Conservation (phyloP, 306 rosid genomes). For the Heteromeles arbutifolia region DNA sequence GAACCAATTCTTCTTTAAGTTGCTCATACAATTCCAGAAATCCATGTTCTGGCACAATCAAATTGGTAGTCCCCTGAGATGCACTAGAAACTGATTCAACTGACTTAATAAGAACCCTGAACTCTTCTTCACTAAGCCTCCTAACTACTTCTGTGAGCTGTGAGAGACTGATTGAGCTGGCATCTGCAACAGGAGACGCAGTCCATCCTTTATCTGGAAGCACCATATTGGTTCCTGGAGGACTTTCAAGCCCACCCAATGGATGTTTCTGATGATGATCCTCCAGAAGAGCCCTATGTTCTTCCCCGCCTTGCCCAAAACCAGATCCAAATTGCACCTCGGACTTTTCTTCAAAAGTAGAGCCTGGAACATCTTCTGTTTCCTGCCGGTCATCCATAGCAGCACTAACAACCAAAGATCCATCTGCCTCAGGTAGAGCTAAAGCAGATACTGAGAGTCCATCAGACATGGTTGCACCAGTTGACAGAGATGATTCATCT, state of each 20-base stretch:
- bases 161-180: conserved; percentile 35
- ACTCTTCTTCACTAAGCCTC: conserved; percentile 57
- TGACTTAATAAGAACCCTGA: conserved; percentile 37
- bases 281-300: conserved; percentile 16
- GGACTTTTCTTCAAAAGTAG: conserved; percentile 27
- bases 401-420: conserved; percentile 29
- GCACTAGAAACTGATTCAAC: conserved; percentile 34
- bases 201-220: conserved; percentile 19
- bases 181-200: conserved; percentile 32
- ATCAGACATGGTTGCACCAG: conserved; percentile 27
- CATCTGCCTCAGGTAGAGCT: conserved; percentile 16
- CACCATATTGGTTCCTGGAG: conserved; percentile 21
- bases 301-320: conserved; percentile 23
- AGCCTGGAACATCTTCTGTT: conserved; percentile 14
- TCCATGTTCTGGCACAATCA: conserved; percentile 21
- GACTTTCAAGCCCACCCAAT: conserved; percentile 24
- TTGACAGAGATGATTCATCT: conserved; percentile 36
- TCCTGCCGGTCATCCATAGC: conserved; percentile 19
- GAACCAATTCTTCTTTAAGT: conserved; percentile 70
- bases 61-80: conserved; percentile 23
- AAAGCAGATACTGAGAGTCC: conserved; percentile 24
- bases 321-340: conserved; percentile 26
- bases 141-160: conserved; percentile 49
- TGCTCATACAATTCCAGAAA: conserved; percentile 44
- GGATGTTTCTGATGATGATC: conserved; percentile 25